Percentiles rank a stretch among this genome's conserved stretches.
phyloP scores from a whole-genome alignment of 805 yeast species.

The Jamesozyma hellenica region DNA sequence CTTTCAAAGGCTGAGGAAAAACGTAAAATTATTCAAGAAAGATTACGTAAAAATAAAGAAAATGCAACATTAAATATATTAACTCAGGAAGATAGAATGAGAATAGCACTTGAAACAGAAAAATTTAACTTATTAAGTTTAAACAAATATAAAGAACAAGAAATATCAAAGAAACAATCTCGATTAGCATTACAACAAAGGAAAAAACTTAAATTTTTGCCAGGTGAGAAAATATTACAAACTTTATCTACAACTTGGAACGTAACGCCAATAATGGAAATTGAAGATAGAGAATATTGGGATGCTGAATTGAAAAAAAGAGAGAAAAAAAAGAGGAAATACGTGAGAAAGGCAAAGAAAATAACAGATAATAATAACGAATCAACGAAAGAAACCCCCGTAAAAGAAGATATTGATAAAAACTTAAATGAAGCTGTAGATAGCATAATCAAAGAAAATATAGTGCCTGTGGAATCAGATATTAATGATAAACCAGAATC shows the following conservation, averaged over 20 bases:
- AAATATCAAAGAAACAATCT: conserved; percentile 63
- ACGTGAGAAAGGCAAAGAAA: conserved; percentile 35
- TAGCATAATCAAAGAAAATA: too few species aligned
- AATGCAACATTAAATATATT: conserved; percentile 31
- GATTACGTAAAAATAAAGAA: conserved; percentile 37
- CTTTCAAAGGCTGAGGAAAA: conserved; percentile 59
- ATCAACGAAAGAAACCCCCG: too few species aligned
- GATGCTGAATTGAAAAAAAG: conserved; percentile 32
- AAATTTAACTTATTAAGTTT: conserved; percentile 61
- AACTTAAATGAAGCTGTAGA: too few species aligned
- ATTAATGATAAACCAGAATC: too few species aligned
- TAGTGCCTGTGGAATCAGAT: too few species aligned
- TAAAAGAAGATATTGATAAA: too few species aligned
- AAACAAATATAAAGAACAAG: conserved; percentile 74
- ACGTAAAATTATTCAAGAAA: conserved; percentile 36
- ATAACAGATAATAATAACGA: too few species aligned
- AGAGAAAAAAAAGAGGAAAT: conserved; percentile 35
- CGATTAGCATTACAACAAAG: conserved; percentile 66
- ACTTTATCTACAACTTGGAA: conserved; percentile 19
- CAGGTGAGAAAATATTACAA: conserved; percentile 30
- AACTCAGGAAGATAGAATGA: conserved; percentile 38
- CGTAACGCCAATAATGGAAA: conserved; percentile 57
- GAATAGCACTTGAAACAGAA: conserved; percentile 85
- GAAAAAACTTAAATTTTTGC: conserved; percentile 48
- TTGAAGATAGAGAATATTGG: conserved; percentile 38